Conservation (phyloP, 2,329 filamentous ascomycete genomes). For the Curvularia eragrostidis region DNA sequence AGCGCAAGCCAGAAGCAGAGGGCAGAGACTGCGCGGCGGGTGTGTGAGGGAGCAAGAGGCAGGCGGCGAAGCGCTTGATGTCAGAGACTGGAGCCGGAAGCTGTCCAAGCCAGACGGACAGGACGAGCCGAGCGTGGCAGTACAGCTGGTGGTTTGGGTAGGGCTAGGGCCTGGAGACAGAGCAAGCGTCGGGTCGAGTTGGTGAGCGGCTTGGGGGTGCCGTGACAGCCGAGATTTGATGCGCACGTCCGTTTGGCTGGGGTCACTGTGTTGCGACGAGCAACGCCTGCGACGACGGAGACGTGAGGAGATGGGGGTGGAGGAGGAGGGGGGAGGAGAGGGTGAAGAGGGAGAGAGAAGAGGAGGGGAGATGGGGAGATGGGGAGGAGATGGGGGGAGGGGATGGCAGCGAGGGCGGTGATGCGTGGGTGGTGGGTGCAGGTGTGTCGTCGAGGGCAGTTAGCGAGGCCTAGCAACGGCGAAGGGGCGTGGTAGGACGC, state of each 20-base stretch:
- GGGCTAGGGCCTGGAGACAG: conserved; percentile 15
- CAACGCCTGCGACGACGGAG: conserved; percentile 27
- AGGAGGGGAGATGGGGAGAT: conserved; percentile 2
- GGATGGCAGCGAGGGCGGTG: conserved; percentile 3
- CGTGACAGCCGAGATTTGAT: conserved; percentile 18
- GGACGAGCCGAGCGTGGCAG: conserved; percentile 12
- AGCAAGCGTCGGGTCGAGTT: conserved; percentile 18
- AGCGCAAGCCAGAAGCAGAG: conserved; percentile 17
- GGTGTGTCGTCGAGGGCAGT: conserved; percentile 10
- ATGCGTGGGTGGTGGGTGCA: conserved; percentile 7
- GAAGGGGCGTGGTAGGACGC: conserved; percentile 9
- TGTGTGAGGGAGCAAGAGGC: conserved; percentile 10
- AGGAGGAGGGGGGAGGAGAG: conserved; percentile 16
- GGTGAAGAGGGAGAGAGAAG: conserved; percentile 13
- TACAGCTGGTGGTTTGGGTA: conserved; percentile 8
- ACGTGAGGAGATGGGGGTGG: conserved; percentile 18
- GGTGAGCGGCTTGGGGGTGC: conserved; percentile 16
- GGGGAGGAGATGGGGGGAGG: conserved; percentile 4
- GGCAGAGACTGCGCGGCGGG: conserved; percentile 13
- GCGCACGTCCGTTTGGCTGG: conserved; percentile 19
- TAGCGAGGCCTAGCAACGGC: conserved; percentile 18
- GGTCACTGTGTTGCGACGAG: conserved; percentile 26
- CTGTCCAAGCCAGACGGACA: conserved; percentile 8
- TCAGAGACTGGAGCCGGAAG: conserved; percentile 10
- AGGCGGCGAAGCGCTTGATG: conserved; percentile 18